Evolutionary conservation across 371 early-diverging fungal genomes (phyloP).

Genomic region (Mycotypha africana): DNA sequence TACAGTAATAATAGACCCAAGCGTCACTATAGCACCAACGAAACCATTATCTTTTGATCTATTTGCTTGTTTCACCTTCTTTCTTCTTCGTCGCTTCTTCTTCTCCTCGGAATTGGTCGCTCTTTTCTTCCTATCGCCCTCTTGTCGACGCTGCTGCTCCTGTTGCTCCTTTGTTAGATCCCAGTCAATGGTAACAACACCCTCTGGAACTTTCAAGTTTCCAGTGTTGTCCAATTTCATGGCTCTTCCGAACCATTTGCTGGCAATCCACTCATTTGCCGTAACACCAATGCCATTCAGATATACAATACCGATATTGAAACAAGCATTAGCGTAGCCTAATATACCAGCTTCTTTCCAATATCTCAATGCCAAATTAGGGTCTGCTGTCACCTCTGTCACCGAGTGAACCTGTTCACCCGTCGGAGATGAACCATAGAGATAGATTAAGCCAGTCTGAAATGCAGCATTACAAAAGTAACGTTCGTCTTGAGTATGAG

Average conservation of each 20-base stretch:
- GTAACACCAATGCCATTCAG: constrained; percentile 43
- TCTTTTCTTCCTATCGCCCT: too few relatives aligned
- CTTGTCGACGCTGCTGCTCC: too few relatives aligned
- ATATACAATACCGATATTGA: constrained; percentile 41
- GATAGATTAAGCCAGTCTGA: constrained; percentile 42
- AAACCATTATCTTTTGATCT: constrained; percentile 5
- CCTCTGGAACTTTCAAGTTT: constrained; percentile 33
- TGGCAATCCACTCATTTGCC: constrained; percentile 30
- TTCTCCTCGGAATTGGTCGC: not conserved
- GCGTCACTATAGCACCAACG: constrained; percentile 18
- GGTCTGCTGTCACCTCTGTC: constrained; percentile 28
- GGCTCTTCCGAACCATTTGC: constrained; percentile 49
- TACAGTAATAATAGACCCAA: constrained; percentile 30
- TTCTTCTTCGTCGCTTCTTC: constrained; percentile 22
- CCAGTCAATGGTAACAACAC: constrained; percentile 36
- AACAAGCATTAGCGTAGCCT: constrained; percentile 46
- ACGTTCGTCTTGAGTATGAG: constrained; percentile 37
- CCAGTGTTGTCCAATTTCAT: constrained; percentile 37
- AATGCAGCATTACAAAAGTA: constrained; percentile 45
- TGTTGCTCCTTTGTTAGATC: constrained; percentile 25
- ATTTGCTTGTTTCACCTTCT: constrained; percentile 2
- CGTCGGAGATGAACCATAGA: constrained; percentile 38
- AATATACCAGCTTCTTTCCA: constrained; percentile 44
- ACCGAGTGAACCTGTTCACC: constrained; percentile 32
- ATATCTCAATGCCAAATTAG: constrained; percentile 37